Evolutionary conservation across 2,329 filamentous ascomycete species (phyloP).

Genomic region (Graphilbum fragrans): DNA sequence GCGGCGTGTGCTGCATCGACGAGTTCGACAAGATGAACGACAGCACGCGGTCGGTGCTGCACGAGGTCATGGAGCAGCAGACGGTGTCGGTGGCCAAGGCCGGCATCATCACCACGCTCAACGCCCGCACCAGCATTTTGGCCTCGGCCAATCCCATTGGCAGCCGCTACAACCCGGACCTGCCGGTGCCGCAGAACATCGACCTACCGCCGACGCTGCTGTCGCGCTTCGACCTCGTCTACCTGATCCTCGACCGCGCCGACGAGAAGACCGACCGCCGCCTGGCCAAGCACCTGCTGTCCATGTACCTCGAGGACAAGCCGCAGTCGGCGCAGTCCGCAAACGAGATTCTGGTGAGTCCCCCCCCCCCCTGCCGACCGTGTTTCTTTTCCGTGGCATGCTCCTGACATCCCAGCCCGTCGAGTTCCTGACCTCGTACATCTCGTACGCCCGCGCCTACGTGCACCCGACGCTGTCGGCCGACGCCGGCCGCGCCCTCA

Average conservation of each 20-base stretch:
- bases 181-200: constrained; percentile 96
- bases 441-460: constrained; percentile 84
- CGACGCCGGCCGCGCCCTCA: constrained; percentile 71
- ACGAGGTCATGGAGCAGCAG: constrained; percentile 84
- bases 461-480: constrained; percentile 73
- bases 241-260: constrained; percentile 86
- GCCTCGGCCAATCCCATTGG: constrained; percentile 97
- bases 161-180: constrained; percentile 90
- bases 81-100: constrained; percentile 80
- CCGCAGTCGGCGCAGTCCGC: constrained; percentile 68
- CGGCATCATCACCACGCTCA: constrained; percentile 92
- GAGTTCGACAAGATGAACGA: constrained; percentile 85
- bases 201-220: constrained; percentile 90
- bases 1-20: constrained; percentile 74
- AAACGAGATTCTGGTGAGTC: constrained; percentile 68
- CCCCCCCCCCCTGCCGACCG: background rate
- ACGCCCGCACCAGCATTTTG: constrained; percentile 88
- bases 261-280: constrained; percentile 84
- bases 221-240: constrained; percentile 93
- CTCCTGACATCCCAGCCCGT: constrained; percentile 47
- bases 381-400: background rate
- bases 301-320: constrained; percentile 92
- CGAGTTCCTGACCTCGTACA: constrained; percentile 92
- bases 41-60: constrained; percentile 63
- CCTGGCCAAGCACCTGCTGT: constrained; percentile 81